Conservation (phyloP, 495 filamentous ascomycete species). For the Melanomma pulvis-pyrius region DNA sequence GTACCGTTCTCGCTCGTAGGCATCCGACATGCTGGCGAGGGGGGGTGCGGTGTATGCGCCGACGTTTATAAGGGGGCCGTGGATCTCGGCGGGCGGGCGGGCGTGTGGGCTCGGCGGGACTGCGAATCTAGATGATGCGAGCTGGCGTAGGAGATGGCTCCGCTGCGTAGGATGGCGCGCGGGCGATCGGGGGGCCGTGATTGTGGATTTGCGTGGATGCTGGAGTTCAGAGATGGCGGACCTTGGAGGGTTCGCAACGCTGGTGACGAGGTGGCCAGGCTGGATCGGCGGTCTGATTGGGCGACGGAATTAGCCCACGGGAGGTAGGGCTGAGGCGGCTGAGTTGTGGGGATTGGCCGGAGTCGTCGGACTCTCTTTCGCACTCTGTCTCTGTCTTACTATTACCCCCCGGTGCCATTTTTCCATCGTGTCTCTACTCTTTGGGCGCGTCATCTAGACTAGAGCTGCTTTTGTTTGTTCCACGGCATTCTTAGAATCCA, state of each 20-base stretch:
- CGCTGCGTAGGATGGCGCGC: neutral
- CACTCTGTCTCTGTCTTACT: neutral
- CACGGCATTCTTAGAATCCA: neutral
- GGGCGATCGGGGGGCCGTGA: neutral
- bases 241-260: neutral
- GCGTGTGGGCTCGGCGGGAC: neutral
- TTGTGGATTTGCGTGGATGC: neutral
- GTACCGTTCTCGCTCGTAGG: slow-evolving; percentile 89
- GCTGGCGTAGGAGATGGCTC: neutral
- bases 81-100: neutral
- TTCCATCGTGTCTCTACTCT: too few relatives aligned
- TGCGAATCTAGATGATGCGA: neutral
- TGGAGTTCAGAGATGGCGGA: neutral
- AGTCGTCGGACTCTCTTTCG: neutral
- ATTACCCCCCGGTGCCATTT: neutral
- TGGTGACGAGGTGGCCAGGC: neutral
- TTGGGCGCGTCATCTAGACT: neutral
- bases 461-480: neutral
- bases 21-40: slow-evolving; percentile 77
- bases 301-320: neutral
- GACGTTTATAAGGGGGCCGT: neutral
- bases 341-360: neutral
- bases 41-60: neutral
- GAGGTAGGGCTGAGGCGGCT: neutral
- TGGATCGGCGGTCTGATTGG: neutral